Evolutionary conservation across 495 filamentous ascomycete genomes (phyloP).

Genomic region (Penicillium coprophilum): DNA sequence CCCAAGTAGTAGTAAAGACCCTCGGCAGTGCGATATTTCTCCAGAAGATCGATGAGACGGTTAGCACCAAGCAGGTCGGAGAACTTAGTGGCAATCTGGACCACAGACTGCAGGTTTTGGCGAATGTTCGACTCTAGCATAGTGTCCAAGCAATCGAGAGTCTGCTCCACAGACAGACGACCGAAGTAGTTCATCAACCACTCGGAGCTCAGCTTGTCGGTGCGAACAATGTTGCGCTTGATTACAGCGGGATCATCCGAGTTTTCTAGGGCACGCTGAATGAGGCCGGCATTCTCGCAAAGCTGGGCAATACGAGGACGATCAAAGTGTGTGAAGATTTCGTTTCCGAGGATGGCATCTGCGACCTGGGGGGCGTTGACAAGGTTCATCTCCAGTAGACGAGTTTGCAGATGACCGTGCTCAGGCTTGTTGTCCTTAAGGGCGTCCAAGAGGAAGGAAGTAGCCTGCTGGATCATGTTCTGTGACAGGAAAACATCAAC

Average conservation of each 20-base stretch:
- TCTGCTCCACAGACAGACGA: slow-evolving; percentile 89
- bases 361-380: slow-evolving; percentile 95
- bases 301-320: slow-evolving; percentile 80
- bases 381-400: slow-evolving; percentile 96
- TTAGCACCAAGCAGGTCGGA: slow-evolving; percentile 93
- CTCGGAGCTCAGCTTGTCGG: slow-evolving; percentile 80
- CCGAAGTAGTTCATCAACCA: slow-evolving; percentile 94
- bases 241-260: slow-evolving; percentile 87
- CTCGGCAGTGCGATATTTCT: slow-evolving; percentile 95
- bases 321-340: slow-evolving; percentile 97
- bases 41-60: slow-evolving; percentile 86
- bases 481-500: slow-evolving; percentile 97
- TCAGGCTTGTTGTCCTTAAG: slow-evolving; percentile 92
- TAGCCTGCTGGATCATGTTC: slow-evolving; percentile 96
- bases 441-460: slow-evolving; percentile 92
- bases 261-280: slow-evolving; percentile 89
- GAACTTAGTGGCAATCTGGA: slow-evolving; percentile 95
- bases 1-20: slow-evolving; percentile 98
- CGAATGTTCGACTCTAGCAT: slow-evolving; percentile 97
- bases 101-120: slow-evolving; percentile 90
- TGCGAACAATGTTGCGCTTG: slow-evolving; percentile 81
- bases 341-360: slow-evolving; percentile 93
- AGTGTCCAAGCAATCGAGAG: slow-evolving; percentile 87
- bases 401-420: slow-evolving; percentile 89
- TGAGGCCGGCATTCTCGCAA: slow-evolving; percentile 86